phyloP scores from a whole-genome alignment of 2,329 filamentous ascomycete genomes.

The Curvularia hawaiiensis region DNA sequence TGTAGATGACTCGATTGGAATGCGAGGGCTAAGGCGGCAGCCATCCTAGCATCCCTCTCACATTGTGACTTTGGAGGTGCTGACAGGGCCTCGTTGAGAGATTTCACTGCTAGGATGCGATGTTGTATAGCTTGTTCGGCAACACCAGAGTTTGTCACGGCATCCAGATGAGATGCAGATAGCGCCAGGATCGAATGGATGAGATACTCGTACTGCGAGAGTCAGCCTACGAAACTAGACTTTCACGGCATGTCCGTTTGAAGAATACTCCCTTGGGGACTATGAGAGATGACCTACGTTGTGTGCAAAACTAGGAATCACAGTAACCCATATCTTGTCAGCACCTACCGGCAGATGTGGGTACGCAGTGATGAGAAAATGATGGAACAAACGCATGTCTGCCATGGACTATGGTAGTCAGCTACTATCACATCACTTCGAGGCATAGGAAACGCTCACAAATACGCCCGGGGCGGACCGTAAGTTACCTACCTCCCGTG shows the following conservation, averaged over 20 bases:
- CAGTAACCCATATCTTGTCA: constrained; percentile 69
- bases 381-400: constrained; percentile 73
- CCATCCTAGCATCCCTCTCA: constrained; percentile 47
- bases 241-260: too few species aligned
- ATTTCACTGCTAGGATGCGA: constrained; percentile 67
- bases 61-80: constrained; percentile 37
- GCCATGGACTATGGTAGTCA: constrained; percentile 47
- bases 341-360: constrained; percentile 69
- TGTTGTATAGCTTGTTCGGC: constrained; percentile 65
- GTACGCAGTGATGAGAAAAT: constrained; percentile 66
- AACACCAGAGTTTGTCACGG: constrained; percentile 56
- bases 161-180: constrained; percentile 68
- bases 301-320: constrained; percentile 70
- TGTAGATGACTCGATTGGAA: constrained; percentile 48
- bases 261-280: background rate
- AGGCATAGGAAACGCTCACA: constrained; percentile 30
- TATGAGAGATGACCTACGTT: constrained; percentile 54
- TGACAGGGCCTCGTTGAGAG: constrained; percentile 46
- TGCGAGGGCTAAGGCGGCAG: constrained; percentile 43
- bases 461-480: constrained; percentile 42
- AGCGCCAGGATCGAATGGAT: constrained; percentile 74
- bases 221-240: constrained; percentile 12
- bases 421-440: constrained; percentile 8
- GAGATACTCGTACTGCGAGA: constrained; percentile 63
- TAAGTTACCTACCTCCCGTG: constrained; percentile 36